phyloP scores from a whole-genome alignment of 2,329 filamentous ascomycete genomes.

The Cladosporium sphaerospermum region DNA sequence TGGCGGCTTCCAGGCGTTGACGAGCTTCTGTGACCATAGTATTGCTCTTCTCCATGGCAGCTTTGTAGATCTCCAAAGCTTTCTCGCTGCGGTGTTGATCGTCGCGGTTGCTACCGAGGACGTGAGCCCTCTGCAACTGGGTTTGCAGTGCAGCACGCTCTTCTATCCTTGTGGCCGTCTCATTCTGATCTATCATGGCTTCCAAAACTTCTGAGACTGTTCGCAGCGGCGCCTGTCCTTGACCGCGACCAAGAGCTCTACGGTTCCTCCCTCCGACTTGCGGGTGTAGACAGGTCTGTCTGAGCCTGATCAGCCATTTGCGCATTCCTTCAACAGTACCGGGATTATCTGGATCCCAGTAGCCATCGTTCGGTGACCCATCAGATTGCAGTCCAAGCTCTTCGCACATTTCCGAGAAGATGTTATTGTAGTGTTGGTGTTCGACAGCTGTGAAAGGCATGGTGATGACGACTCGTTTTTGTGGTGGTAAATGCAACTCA shows the following conservation, averaged over 20 bases:
- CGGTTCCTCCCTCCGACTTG: conserved; percentile 67
- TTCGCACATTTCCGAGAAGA: conserved; percentile 70
- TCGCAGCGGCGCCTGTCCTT: conserved; percentile 57
- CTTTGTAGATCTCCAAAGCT: conserved; percentile 65
- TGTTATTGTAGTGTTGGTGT: conserved; percentile 75
- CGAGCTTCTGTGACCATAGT: conserved; percentile 59
- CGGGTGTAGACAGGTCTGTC: conserved; percentile 80
- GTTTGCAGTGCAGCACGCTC: conserved; percentile 59
- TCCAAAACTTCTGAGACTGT: conserved; percentile 83
- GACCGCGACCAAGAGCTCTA: conserved; percentile 54
- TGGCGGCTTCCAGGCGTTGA: conserved; percentile 51
- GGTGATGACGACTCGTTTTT: conserved; percentile 80
- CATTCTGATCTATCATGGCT: conserved; percentile 84
- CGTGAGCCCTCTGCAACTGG: conserved; percentile 65
- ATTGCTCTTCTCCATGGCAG: conserved; percentile 36
- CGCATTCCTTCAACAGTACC: conserved; percentile 65
- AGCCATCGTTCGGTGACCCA: conserved; percentile 55
- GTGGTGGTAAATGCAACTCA: conserved; percentile 72
- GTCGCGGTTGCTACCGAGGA: conserved; percentile 67
- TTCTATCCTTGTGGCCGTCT: conserved; percentile 58
- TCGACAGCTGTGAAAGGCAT: conserved; percentile 87
- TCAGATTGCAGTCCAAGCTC: conserved; percentile 59
- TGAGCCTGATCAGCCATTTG: conserved; percentile 66
- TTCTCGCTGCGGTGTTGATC: conserved; percentile 48
- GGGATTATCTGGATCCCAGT: conserved; percentile 60